Evolutionary conservation across 2,329 filamentous ascomycete genomes (phyloP).

Genomic region (Penicillium sp.): DNA sequence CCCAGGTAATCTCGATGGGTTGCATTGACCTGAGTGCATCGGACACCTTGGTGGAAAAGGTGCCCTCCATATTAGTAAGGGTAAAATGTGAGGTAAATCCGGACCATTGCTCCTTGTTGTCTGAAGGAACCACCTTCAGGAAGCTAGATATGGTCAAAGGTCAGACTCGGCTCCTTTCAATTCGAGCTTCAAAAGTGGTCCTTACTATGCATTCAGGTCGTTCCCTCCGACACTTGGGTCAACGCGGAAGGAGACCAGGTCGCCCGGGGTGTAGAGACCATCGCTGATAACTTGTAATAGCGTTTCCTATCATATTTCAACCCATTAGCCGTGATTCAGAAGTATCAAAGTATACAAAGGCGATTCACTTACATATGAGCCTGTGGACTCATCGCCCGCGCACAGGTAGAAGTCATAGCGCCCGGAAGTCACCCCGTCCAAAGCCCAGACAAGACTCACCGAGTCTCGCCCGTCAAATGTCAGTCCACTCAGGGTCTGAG

Average conservation of each 20-base stretch:
- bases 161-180: not conserved
- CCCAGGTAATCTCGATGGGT: conserved; percentile 7
- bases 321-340: conserved; percentile 1
- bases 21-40: conserved; percentile 20
- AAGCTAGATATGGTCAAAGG: conserved; percentile 43
- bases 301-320: conserved; percentile 36
- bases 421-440: conserved; percentile 11
- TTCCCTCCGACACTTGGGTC: conserved; percentile 44
- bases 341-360: not conserved
- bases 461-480: conserved; percentile 50
- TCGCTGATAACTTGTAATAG: conserved; percentile 40
- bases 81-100: conserved; percentile 64
- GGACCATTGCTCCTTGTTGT: conserved; percentile 47
- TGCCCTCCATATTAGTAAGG: conserved; percentile 63
- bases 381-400: conserved; percentile 56
- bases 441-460: conserved; percentile 37
- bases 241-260: conserved; percentile 46
- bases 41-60: conserved; percentile 47
- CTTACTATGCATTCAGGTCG: conserved; percentile 58
- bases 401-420: conserved; percentile 59
- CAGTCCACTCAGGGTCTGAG: conserved; percentile 53
- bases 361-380: conserved; percentile 43
- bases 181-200: not conserved
- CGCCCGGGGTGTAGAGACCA: conserved; percentile 40
- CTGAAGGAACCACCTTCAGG: conserved; percentile 57